These are phyloP conservation scores for Pichia sp. DNA, from an alignment of 1,139 yeast species.

Conservation along the genomic window DNA sequence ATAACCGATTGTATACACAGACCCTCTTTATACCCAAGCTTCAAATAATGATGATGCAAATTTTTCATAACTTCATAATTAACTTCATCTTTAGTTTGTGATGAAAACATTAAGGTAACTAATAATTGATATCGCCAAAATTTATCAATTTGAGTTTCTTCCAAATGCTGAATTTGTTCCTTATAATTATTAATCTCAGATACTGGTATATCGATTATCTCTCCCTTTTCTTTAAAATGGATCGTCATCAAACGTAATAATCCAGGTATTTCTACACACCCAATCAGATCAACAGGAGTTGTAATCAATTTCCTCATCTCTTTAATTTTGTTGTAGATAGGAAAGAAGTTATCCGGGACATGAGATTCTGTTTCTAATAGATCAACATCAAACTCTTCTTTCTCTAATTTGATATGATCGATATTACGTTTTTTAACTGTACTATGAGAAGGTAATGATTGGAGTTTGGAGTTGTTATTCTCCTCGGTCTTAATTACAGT, in stretches of 20 bases:
- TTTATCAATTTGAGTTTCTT: conserved; percentile 14
- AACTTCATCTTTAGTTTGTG: conserved; percentile 89
- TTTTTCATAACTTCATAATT: conserved; percentile 65
- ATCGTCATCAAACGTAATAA: conserved; percentile 27
- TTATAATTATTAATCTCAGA: conserved; percentile 4
- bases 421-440: background rate
- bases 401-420: conserved; percentile 10
- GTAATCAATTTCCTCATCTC: conserved; percentile 53
- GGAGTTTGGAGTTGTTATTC: too few relatives aligned
- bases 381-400: conserved; percentile 4
- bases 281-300: conserved; percentile 87
- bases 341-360: conserved; percentile 42
- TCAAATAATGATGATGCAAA: conserved; percentile 42
- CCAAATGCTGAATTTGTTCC: background rate
- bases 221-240: conserved; percentile 3
- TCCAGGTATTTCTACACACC: conserved; percentile 72
- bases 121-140: conserved; percentile 60
- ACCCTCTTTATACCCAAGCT: conserved; percentile 32
- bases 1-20: conserved; percentile 39
- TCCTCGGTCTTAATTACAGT: background rate
- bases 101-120: conserved; percentile 75
- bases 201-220: conserved; percentile 5
- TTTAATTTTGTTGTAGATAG: conserved; percentile 55
- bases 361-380: conserved; percentile 6
- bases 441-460: background rate